Base-by-base conservation (phyloP, 805 yeast genomes). In the Barnettozyma vustinii region DNA sequence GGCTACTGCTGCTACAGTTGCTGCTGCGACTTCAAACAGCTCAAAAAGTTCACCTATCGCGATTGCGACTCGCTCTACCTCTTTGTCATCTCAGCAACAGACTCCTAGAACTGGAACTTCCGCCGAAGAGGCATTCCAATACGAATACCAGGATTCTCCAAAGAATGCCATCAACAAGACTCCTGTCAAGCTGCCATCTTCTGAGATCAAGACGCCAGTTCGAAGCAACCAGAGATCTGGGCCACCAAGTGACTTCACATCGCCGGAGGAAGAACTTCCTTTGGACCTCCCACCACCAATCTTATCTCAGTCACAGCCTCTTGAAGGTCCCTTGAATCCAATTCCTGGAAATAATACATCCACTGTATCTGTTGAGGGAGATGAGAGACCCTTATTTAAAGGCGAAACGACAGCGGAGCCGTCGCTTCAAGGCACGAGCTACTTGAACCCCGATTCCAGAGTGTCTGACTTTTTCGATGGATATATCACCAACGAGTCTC, bases 401-500 rank as follows among this genome's bases (percentile, higher is more conserved):
- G 2, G 6, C 4, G 33, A 15, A 30, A 30, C 33, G n/a, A 30
- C 33, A 7, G 8, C 16, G 7, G 33, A 36, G 39, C 19, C 19
- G 10, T 23, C 16, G 13, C 40, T 37, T 2, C 18, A 33, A 15
- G 43, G 40, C 5, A 13, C 39, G 16, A 45, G 50, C 19, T 52
- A 54, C 30, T 23, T 44, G 7, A 49, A 49, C 23, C 41, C 37
- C 1, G 48, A 52, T 15, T 51, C 55, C 10, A 54, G 57, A 50
- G 53, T 56, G 16, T 60, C 65, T 13, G 67, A 64, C 45, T 56
- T 64, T 37, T 52, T 64, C 36, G 68, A 63, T 41, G 59, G 53
- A 21, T 64, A 61, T 40, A 60, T 53, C 37, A 48, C 40, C 18
- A 44, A 48, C 21, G 49, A 48, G 16, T 48, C 50, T 10, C 42